Conservation (phyloP, 2,329 filamentous ascomycete genomes). For the Clarireedia homoeocarpa region DNA sequence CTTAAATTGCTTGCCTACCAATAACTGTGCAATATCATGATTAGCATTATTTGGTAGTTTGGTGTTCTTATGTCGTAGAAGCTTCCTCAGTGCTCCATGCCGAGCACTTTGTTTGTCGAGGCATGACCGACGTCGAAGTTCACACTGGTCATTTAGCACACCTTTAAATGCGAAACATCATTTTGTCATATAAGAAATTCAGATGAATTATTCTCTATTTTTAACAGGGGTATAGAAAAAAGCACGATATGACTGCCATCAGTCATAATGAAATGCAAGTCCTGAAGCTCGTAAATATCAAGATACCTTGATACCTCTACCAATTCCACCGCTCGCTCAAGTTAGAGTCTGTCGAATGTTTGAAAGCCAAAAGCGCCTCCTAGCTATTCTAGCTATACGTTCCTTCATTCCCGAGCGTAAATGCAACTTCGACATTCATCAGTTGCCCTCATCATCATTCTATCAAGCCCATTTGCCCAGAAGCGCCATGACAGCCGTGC, state of each 20-base stretch:
- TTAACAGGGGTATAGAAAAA: not conserved
- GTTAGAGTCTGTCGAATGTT: no score
- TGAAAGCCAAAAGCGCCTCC: not conserved
- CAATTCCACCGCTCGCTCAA: no score
- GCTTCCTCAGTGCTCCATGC: no score
- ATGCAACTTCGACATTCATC: not conserved
- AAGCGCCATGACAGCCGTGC: slow-evolving; percentile 39
- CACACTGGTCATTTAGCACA: no score
- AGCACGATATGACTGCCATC: not conserved
- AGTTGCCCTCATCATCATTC: not conserved
- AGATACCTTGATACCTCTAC: not conserved
- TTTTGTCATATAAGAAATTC: not conserved
- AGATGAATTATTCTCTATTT: not conserved
- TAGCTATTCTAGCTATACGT: not conserved
- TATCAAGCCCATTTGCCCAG: slow-evolving; percentile 41
- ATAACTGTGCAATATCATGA: no score
- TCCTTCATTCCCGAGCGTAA: not conserved
- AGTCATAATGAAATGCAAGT: not conserved
- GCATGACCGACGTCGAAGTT: no score
- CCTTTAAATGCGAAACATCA: no score
- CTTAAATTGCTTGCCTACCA: no score
- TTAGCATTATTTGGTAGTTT: no score
- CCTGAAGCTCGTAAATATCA: not conserved
- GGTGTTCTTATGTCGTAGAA: no score
- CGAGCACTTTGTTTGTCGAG: no score